phyloP scores from a whole-genome alignment of 768 basidiomycete species.

The Omphalotus guepiniiformis region DNA sequence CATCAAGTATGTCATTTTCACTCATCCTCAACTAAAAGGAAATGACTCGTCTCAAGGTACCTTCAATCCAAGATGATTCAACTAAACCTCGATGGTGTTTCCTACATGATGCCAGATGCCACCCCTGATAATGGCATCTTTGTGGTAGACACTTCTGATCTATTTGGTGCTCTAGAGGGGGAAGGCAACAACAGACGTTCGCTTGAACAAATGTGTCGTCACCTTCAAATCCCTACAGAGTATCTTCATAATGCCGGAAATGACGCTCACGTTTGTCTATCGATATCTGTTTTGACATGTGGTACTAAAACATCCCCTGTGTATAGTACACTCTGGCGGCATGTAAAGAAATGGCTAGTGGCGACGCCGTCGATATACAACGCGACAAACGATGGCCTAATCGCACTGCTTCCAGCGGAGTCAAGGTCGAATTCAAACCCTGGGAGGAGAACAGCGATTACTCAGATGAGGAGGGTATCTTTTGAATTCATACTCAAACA shows the following conservation, averaged over 20 bases:
- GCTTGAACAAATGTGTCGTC: slow-evolving; percentile 59
- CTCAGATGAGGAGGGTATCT: slow-evolving; percentile 44
- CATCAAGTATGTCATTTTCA: slow-evolving; percentile 51
- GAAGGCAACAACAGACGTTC: slow-evolving; percentile 46
- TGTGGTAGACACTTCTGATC: slow-evolving; percentile 67
- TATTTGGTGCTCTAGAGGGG: slow-evolving; percentile 75
- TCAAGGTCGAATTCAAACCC: slow-evolving; percentile 55
- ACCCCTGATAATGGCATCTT: slow-evolving; percentile 49
- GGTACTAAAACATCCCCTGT: background rate
- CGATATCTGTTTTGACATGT: background rate
- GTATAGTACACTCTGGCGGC: slow-evolving; percentile 66
- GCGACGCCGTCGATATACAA: slow-evolving; percentile 69
- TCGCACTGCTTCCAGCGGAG: slow-evolving; percentile 36
- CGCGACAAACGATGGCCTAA: slow-evolving; percentile 78
- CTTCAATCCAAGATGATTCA: slow-evolving; percentile 47
- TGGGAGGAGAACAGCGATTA: slow-evolving; percentile 56
- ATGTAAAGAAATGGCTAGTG: slow-evolving; percentile 67
- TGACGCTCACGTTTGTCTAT: slow-evolving; percentile 67
- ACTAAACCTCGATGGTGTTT: slow-evolving; percentile 48
- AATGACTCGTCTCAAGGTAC: slow-evolving; percentile 32
- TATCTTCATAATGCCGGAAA: slow-evolving; percentile 83
- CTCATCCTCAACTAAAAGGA: background rate
- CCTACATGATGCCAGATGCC: slow-evolving; percentile 55
- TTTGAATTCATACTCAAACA: no score
- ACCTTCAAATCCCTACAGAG: slow-evolving; percentile 52